Percentiles rank a stretch among this genome's conserved stretches.
These are phyloP conservation scores for Trifolium subterraneum DNA, from an alignment of 306 rosid genomes.

Conservation along the genomic window DNA sequence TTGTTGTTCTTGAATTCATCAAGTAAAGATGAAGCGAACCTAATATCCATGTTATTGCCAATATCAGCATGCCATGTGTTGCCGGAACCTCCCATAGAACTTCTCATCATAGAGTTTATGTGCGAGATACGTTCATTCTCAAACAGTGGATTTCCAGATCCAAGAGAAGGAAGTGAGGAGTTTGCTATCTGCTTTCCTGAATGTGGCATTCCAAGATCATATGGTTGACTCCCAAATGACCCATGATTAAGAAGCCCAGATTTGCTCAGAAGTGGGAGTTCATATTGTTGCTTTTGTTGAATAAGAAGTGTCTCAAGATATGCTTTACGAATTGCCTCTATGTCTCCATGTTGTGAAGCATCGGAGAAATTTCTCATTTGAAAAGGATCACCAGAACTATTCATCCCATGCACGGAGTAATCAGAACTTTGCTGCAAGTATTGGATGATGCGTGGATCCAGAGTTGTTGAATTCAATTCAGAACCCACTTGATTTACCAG, in stretches of 20 bases:
- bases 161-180: conserved; percentile 64
- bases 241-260: conserved; percentile 65
- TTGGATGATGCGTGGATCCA: conserved; percentile 59
- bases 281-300: conserved; percentile 81
- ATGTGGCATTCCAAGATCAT: conserved; percentile 72
- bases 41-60: conserved; percentile 64
- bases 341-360: conserved; percentile 63
- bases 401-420: conserved; percentile 53
- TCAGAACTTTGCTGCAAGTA: conserved; percentile 68
- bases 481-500: conserved; percentile 55
- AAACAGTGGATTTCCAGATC: conserved; percentile 63
- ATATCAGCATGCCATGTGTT: conserved; percentile 67
- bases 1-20: conserved; percentile 96
- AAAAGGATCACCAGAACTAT: conserved; percentile 61
- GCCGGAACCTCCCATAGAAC: conserved; percentile 66
- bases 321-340: conserved; percentile 73
- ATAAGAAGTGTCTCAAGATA: conserved; percentile 74
- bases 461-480: conserved; percentile 55
- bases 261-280: conserved; percentile 69
- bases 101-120: conserved; percentile 68
- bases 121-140: conserved; percentile 63
- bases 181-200: conserved; percentile 61
- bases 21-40: conserved; percentile 69
- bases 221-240: conserved; percentile 60
- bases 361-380: conserved; percentile 59